Percentiles rank a stretch among this genome's conserved stretches.
These are phyloP conservation scores for Dysphania ambrosioides DNA, from an alignment of 148 eudicot genomes.

Conservation along the genomic window DNA sequence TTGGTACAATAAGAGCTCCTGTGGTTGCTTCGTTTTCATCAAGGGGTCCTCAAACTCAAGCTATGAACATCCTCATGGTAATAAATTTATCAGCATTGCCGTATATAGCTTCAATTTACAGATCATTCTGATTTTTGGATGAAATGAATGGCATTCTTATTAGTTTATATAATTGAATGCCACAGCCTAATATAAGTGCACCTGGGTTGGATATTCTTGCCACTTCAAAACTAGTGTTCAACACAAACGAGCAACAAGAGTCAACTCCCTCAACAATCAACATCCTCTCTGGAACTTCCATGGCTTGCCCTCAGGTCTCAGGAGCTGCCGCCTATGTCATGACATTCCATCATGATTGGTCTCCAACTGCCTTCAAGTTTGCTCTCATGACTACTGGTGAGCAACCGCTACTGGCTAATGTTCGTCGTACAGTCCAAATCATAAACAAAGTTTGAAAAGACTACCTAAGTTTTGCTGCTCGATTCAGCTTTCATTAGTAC, in stretches of 20 bases:
- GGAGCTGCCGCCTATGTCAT: conserved; percentile 78
- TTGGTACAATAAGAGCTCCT: conserved; percentile 40
- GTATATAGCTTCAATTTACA: too few relatives aligned
- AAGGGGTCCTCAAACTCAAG: conserved; percentile 65
- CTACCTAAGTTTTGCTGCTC: background rate
- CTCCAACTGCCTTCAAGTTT: conserved; percentile 75
- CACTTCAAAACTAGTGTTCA: conserved; percentile 36
- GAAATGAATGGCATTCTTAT: background rate
- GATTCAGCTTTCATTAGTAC: too few relatives aligned
- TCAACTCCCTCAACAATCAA: conserved; percentile 35
- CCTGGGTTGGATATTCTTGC: conserved; percentile 81
- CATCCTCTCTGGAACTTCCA: conserved; percentile 73
- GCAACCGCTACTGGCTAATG: background rate
- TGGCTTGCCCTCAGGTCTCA: conserved; percentile 80
- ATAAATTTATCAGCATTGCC: background rate
- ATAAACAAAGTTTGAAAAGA: background rate
- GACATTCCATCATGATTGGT: conserved; percentile 77
- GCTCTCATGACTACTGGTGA: conserved; percentile 94
- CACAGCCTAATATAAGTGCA: conserved; percentile 79
- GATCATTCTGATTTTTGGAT: too few relatives aligned
- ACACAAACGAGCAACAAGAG: conserved; percentile 33
- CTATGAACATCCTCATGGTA: conserved; percentile 71
- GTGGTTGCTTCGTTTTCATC: conserved; percentile 70
- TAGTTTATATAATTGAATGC: background rate
- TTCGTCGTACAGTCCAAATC: background rate